Percentiles rank a stretch among this genome's conserved stretches.
phyloP scores from a whole-genome alignment of 2,329 filamentous ascomycete species.

The Coniochaeta pulveracea region DNA sequence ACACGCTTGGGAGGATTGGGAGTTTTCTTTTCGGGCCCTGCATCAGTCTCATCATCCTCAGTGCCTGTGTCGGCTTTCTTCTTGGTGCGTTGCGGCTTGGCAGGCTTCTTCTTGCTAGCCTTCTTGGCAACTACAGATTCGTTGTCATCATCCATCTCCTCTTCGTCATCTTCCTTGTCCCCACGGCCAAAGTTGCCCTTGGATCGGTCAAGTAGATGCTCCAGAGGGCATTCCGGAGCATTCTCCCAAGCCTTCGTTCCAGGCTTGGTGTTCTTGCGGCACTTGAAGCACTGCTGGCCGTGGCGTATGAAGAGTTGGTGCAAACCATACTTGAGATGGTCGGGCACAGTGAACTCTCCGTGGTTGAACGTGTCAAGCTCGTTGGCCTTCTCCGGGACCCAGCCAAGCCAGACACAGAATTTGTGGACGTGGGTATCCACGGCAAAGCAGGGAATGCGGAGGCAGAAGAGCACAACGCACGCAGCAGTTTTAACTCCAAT shows the following conservation, averaged over 20 bases:
- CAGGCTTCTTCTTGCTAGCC: no score
- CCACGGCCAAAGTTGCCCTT: conserved; percentile 11
- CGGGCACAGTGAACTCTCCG: conserved; percentile 38
- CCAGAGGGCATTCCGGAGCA: conserved; percentile 26
- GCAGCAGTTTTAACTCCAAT: conserved; percentile 47
- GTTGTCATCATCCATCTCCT: conserved; percentile 4
- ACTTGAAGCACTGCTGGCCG: conserved; percentile 35
- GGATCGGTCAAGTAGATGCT: conserved; percentile 25
- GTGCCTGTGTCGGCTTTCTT: background rate
- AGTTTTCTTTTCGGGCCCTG: no score
- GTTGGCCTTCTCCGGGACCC: conserved; percentile 38
- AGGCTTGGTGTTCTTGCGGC: conserved; percentile 35
- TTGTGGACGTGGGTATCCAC: conserved; percentile 47
- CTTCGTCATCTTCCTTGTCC: conserved; percentile 6
- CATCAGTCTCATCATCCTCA: no score
- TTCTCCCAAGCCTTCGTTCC: conserved; percentile 52
- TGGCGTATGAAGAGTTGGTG: conserved; percentile 45
- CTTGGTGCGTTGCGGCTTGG: no score
- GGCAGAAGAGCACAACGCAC: conserved; percentile 44
- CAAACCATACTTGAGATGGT: conserved; percentile 41
- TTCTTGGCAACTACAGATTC: background rate
- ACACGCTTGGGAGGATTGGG: no score
- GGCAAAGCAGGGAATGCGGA: conserved; percentile 40
- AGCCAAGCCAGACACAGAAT: conserved; percentile 39
- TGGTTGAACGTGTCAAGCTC: conserved; percentile 38